Evolutionary conservation across 805 yeast species (phyloP), one percentile per base, ranked within the genome.

Genomic region (Hanseniaspora jakobsenii): DNA sequence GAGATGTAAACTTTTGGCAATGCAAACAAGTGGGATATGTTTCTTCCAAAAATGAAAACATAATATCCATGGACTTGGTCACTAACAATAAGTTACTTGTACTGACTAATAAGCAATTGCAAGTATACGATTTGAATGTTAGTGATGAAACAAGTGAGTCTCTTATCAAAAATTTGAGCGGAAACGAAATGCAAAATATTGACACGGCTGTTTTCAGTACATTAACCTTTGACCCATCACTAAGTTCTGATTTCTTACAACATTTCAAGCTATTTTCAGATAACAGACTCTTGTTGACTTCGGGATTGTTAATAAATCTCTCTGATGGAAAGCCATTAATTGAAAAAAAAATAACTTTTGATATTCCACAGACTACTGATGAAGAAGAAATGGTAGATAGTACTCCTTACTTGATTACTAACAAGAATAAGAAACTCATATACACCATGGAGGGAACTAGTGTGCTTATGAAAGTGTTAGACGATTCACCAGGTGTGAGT

Each of bases 1-100:
- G 32, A 8, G 30, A 35, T 1, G 28, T 41, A 32, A 21, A 22
- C 2, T 41, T 35, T 22, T 41, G 46, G 46, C 16, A 31, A 17
- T 16, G 19, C 3, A 10, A 19, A 3, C 27, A 34, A 22, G 35
- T 41, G 2, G 46, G 46, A 2, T 41, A 29, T 27, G 18, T 34
- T 18, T 14, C 32, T 18, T 14, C 32, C 6, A 10, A 9, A 4
- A 23, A 19, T 13, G 27, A 18, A 13, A n/a, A 28, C 14, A 32
- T 41, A 12, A 1, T 41, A 8, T 37, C 32, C 12, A 41, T 41
- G 13, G 46, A 41, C 7, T n/a, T 29, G 18, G 12, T 41, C 6
- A 16, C 31, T 16, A n/a, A 22, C 10, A n/a, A 41, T 16, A 41
- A 27, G 35, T 18, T 41, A 7, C 10, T 41, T 10, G 39, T 41